Conservation (phyloP, 2,329 filamentous ascomycete genomes). For the Neofusicoccum sp. region DNA sequence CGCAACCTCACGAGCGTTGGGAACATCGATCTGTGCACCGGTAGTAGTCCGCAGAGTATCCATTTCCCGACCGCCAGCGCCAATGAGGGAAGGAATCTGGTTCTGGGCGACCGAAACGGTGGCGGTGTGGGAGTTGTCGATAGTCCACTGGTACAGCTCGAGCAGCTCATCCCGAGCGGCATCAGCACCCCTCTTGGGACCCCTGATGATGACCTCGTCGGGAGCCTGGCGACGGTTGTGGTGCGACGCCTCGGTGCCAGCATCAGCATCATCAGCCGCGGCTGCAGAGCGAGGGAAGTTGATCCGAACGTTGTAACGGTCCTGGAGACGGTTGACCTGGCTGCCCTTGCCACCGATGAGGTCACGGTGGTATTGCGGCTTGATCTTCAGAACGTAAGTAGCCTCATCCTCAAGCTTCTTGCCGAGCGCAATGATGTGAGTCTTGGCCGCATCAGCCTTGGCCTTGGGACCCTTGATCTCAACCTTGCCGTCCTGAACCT, state of each 20-base stretch:
- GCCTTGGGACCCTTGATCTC: conserved; percentile 95
- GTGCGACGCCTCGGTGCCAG: conserved; percentile 54
- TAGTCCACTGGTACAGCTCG: conserved; percentile 83
- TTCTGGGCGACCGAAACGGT: conserved; percentile 85
- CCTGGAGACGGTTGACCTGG: conserved; percentile 90
- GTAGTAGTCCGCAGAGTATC: conserved; percentile 84
- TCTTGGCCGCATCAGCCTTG: conserved; percentile 85
- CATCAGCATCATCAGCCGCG: conserved; percentile 72
- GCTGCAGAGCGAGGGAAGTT: conserved; percentile 79
- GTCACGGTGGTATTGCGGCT: conserved; percentile 91
- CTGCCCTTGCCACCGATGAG: conserved; percentile 86
- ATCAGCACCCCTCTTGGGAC: conserved; percentile 90
- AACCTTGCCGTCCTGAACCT: conserved; percentile 91
- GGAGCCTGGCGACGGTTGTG: conserved; percentile 70
- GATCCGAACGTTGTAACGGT: conserved; percentile 89
- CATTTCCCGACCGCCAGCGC: conserved; percentile 85
- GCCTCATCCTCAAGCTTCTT: conserved; percentile 90
- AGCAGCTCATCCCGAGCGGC: conserved; percentile 89
- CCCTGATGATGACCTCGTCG: conserved; percentile 89
- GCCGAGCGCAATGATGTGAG: conserved; percentile 76
- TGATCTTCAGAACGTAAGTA: conserved; percentile 84
- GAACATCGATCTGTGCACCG: conserved; percentile 89
- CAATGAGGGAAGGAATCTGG: conserved; percentile 92
- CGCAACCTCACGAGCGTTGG: conserved; percentile 71
- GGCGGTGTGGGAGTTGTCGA: conserved; percentile 81